phyloP scores from a whole-genome alignment of 257 asterid genomes.

The Mitragyna speciosa region DNA sequence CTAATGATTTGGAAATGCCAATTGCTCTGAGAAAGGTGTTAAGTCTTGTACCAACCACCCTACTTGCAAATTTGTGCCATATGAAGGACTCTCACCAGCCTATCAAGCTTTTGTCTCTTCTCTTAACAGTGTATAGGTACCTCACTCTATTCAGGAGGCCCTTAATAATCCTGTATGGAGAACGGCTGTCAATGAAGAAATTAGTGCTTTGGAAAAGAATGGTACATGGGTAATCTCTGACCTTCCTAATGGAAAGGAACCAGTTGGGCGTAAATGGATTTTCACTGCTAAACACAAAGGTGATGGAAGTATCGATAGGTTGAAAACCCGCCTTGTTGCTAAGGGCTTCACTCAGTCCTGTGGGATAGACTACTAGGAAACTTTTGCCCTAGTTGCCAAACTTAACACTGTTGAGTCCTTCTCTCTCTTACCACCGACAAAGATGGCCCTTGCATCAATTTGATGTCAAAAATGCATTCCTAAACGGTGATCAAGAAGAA shows the following conservation, averaged over 20 bases:
- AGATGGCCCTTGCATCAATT: not conserved
- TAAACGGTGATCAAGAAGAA: slow-evolving; percentile 8
- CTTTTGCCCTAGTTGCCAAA: not conserved
- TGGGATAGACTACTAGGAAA: slow-evolving; percentile 6
- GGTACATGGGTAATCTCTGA: not conserved
- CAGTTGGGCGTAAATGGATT: slow-evolving; percentile 1
- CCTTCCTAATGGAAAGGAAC: not conserved
- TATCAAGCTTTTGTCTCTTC: not conserved
- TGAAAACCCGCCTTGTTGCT: not conserved
- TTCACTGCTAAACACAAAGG: not conserved
- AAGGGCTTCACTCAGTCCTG: slow-evolving; percentile 7
- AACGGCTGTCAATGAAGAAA: not conserved
- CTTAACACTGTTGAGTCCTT: not conserved
- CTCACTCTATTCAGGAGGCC: slow-evolving; percentile 3
- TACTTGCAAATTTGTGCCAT: slow-evolving; percentile 1
- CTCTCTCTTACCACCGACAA: not conserved
- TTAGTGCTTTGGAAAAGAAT: not conserved
- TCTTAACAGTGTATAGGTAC: not conserved
- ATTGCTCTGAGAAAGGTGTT: slow-evolving; percentile 14
- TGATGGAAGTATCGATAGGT: slow-evolving; percentile 1
- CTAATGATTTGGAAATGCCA: slow-evolving; percentile 1
- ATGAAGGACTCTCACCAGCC: not conserved
- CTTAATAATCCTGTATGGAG: not conserved
- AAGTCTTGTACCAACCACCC: slow-evolving; percentile 2
- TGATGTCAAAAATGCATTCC: slow-evolving; percentile 11